phyloP scores from a whole-genome alignment of 192 early-diverging fungal species.

The Backusella mclennaniae region DNA sequence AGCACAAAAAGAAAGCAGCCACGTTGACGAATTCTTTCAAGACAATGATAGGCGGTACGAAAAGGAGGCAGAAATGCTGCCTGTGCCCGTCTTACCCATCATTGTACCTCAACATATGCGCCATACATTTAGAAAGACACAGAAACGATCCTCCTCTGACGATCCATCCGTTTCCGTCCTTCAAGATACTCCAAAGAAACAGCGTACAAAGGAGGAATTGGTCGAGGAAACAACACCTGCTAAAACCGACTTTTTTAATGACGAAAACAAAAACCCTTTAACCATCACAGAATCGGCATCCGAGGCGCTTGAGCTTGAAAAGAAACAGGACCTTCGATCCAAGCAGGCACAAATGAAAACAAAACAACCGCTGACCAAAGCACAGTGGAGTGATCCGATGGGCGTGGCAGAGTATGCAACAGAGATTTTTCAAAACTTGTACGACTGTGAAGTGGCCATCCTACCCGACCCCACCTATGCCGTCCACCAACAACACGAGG shows the following conservation, averaged over 20 bases:
- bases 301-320: background rate
- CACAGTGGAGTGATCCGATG: constrained; percentile 79
- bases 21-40: constrained; percentile 13
- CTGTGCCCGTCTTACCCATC: constrained; percentile 17
- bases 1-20: background rate
- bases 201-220: background rate
- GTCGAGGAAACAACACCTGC: background rate
- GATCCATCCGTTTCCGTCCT: background rate
- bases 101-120: constrained; percentile 12
- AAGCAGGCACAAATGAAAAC: background rate
- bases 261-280: background rate
- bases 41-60: constrained; percentile 15
- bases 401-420: constrained; percentile 92
- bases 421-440: constrained; percentile 93
- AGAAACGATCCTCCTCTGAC: background rate
- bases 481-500: constrained; percentile 79
- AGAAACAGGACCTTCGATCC: background rate
- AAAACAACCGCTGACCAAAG: constrained; percentile 8
- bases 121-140: background rate
- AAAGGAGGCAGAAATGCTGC: background rate
- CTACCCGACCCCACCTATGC: constrained; percentile 79
- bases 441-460: constrained; percentile 64
- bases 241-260: background rate
- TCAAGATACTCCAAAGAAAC: background rate
- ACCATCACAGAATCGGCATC: background rate